Conservation (phyloP, 2,329 filamentous ascomycete genomes). For the Alternaria brassicae region DNA sequence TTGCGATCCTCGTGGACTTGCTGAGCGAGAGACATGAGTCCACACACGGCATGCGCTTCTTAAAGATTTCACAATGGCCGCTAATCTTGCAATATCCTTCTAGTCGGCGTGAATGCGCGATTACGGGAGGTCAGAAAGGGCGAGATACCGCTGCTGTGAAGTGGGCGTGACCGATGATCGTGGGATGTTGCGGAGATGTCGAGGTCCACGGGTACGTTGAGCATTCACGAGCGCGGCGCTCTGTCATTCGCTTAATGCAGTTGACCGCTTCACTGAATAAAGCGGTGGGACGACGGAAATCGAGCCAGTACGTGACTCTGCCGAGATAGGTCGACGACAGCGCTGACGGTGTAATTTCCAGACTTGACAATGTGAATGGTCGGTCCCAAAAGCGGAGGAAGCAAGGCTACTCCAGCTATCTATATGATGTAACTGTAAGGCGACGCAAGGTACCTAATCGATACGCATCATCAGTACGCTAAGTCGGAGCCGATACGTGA, state of each 20-base stretch:
- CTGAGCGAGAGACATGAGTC: conserved; percentile 26
- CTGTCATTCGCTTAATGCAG: conserved; percentile 29
- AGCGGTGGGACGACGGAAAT: conserved; percentile 27
- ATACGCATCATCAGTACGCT: conserved; percentile 30
- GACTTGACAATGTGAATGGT: conserved; percentile 22
- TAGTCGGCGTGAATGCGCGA: conserved; percentile 17
- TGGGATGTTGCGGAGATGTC: conserved; percentile 15
- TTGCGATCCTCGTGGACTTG: conserved; percentile 8
- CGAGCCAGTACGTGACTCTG: conserved; percentile 10
- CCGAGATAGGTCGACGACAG: conserved; percentile 1
- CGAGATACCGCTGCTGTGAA: conserved; percentile 7
- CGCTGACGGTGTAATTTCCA: conserved; percentile 11
- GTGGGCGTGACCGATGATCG: conserved; percentile 28
- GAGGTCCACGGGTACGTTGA: conserved; percentile 18
- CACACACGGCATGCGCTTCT: conserved; percentile 9
- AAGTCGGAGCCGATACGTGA: conserved; percentile 18
- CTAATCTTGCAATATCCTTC: conserved; percentile 17
- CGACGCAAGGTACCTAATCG: conserved; percentile 21
- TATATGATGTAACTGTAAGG: conserved; percentile 27
- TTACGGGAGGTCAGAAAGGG: background rate
- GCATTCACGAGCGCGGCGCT: conserved; percentile 26
- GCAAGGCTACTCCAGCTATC: conserved; percentile 24
- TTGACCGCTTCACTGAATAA: conserved; percentile 31
- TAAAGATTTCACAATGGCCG: conserved; percentile 7
- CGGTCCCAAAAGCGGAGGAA: conserved; percentile 13